Percentiles rank a stretch among this genome's conserved stretches.
Conservation (phyloP, 2,329 filamentous ascomycete species). For the Stenocarpella maydis region DNA sequence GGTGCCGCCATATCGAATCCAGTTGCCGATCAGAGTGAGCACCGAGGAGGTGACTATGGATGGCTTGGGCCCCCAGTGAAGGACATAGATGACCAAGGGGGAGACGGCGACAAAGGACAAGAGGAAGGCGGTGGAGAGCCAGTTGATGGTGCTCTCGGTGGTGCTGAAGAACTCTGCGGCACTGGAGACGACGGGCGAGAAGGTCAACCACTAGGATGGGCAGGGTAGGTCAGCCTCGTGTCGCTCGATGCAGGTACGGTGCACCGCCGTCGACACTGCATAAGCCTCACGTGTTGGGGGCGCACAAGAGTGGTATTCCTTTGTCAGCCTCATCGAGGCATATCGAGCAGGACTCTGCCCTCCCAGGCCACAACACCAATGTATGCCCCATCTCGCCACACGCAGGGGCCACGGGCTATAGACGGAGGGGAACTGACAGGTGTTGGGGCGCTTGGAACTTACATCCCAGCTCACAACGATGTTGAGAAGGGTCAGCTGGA, state of each 20-base stretch:
- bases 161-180: conserved; percentile 80
- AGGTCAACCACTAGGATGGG: conserved; percentile 83
- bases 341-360: neutral
- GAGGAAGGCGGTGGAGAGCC: conserved; percentile 88
- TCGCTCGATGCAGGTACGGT: conserved; percentile 5
- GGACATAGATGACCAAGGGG: conserved; percentile 77
- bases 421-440: neutral
- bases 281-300: neutral
- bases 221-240: conserved; percentile 17
- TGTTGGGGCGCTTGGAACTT: conserved; percentile 53
- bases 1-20: conserved; percentile 85
- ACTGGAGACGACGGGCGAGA: conserved; percentile 80
- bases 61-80: conserved; percentile 81
- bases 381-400: neutral
- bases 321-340: neutral
- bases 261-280: neutral
- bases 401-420: too few species aligned
- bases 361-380: neutral
- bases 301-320: neutral
- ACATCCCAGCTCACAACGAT: conserved; percentile 96
- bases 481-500: conserved; percentile 86
- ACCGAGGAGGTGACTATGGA: conserved; percentile 78
- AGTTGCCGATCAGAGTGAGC: conserved; percentile 84
- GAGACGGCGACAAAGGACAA: conserved; percentile 81
- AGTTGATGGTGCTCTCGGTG: conserved; percentile 82